phyloP scores from a whole-genome alignment of 371 early-diverging fungal genomes.

The Mortierella sp. region DNA sequence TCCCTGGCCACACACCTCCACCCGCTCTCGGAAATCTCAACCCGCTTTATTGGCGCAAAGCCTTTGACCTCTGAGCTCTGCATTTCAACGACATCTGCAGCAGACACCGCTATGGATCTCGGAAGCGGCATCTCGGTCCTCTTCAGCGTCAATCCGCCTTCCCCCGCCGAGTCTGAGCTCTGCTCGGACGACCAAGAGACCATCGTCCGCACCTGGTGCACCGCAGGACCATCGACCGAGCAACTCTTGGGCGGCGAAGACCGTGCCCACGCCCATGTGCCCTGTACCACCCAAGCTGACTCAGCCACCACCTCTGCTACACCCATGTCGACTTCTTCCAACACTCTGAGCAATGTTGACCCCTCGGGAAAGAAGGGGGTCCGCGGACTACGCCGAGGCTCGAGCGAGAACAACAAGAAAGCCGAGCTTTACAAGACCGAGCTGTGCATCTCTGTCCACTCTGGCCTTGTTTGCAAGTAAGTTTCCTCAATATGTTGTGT shows the following conservation, averaged over 20 bases:
- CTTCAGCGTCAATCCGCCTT: slow-evolving; percentile 44
- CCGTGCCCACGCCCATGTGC: background rate
- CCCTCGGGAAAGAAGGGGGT: background rate
- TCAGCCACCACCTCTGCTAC: background rate
- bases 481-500: background rate
- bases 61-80: background rate
- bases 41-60: background rate
- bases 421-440: slow-evolving; percentile 96
- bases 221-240: slow-evolving; percentile 11
- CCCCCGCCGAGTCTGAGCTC: slow-evolving; percentile 29
- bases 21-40: background rate
- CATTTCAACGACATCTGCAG: background rate
- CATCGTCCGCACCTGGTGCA: slow-evolving; percentile 33
- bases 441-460: slow-evolving; percentile 92
- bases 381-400: slow-evolving; percentile 16
- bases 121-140: slow-evolving; percentile 23
- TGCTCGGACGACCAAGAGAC: slow-evolving; percentile 45
- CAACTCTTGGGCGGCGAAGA: background rate
- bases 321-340: background rate
- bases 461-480: slow-evolving; percentile 90
- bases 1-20: background rate
- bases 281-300: background rate
- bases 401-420: slow-evolving; percentile 64
- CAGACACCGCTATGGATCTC: slow-evolving; percentile 32
- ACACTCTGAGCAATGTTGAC: background rate